Base-by-base conservation (phyloP, 257 asterid species). In the Dorcoceras hygrometricum region DNA sequence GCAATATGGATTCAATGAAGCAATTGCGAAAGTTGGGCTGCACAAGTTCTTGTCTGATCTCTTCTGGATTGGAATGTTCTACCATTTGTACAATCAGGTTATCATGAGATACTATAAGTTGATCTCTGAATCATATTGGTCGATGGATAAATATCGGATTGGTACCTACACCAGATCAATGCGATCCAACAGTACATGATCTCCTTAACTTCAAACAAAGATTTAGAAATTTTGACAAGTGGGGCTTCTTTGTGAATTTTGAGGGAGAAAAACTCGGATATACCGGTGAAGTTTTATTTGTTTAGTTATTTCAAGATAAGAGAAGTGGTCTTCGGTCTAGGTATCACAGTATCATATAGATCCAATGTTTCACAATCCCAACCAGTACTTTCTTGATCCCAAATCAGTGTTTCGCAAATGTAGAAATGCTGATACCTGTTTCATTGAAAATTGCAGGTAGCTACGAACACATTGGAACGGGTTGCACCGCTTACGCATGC, bases 51-150 rank as follows among this genome's bases (percentile, higher is more conserved):
- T 82, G 71, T 82, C 77, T 57, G 90, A 82, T 82, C 87, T 84
- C 5, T 84, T 82, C 78, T 84, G 80, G 87, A 84, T 82, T 69
- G 87, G 90, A 75, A 71, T 84, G 90, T 84, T 84, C 81, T 84
- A 84, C 66, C 90, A 84, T 74, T 72, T 84, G 65, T 84, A 84
- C 86, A 84, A 84, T 58, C 87, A 84, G 85, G 90, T 81, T 63
- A 7, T 12, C 11, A 22, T 1, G 16, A 22, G 63, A 11, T 54
- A 8, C 19, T 10, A 61, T 71, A 29, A 53, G 6, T 19, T 63
- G 62, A 66, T 23, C 22, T 51, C 31, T 62, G 20, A 29, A 11
- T 8, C 22, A 60, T 29, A 34, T 4, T 24, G 51, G 23, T 25
- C 56, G 5, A 1, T 3, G 36, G 6, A 32, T 32, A 12, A 12